These are phyloP conservation scores for Neonectria punicea DNA, from an alignment of 2,329 filamentous ascomycete species.

Conservation along the genomic window DNA sequence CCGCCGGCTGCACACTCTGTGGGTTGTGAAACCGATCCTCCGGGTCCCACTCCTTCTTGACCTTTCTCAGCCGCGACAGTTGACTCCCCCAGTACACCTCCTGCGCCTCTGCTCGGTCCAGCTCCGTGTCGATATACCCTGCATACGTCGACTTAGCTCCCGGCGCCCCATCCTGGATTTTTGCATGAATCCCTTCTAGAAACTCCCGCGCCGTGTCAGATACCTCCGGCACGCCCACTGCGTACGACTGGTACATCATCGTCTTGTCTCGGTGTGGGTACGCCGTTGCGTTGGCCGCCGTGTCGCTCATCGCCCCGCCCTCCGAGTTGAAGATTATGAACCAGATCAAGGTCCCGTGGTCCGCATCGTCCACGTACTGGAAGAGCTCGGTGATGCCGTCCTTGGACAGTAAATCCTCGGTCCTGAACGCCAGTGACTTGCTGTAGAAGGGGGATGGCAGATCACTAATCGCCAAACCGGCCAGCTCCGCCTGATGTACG, in stretches of 20 bases:
- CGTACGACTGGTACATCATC: conserved; percentile 72
- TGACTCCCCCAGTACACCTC: conserved; percentile 50
- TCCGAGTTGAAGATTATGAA: conserved; percentile 71
- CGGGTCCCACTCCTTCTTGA: conserved; percentile 52
- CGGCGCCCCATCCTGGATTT: conserved; percentile 45
- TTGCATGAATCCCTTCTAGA: conserved; percentile 61
- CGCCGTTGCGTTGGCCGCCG: conserved; percentile 65
- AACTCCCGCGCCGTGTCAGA: conserved; percentile 60
- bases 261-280: conserved; percentile 73
- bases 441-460: conserved; percentile 63
- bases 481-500: conserved; percentile 61
- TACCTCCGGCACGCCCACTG: conserved; percentile 59
- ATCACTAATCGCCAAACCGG: conserved; percentile 58
- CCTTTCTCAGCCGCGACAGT: conserved; percentile 44
- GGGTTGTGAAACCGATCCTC: conserved; percentile 53
- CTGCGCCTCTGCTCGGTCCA: conserved; percentile 56
- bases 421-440: conserved; percentile 66
- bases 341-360: conserved; percentile 66
- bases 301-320: conserved; percentile 69
- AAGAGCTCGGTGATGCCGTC: conserved; percentile 61
- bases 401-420: conserved; percentile 58
- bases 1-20: conserved; percentile 44
- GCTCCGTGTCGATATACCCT: conserved; percentile 68
- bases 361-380: conserved; percentile 59
- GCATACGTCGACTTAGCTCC: conserved; percentile 65